Percentiles rank a stretch among this genome's conserved stretches.
These are phyloP conservation scores for Lentinula raphanica DNA, from an alignment of 768 basidiomycete genomes.

Conservation along the genomic window DNA sequence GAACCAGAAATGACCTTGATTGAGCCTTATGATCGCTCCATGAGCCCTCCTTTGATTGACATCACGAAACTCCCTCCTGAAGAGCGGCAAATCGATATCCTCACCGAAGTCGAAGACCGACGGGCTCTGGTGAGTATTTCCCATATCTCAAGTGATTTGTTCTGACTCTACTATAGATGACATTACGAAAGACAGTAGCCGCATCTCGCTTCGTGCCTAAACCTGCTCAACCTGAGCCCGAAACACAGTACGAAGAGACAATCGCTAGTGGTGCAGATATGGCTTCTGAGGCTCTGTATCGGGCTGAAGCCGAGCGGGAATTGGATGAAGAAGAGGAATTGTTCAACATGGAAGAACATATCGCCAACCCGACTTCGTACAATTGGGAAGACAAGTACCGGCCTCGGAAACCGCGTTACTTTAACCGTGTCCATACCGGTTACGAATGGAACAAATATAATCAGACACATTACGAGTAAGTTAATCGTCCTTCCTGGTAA, in stretches of 20 bases:
- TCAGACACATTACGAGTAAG: conserved; percentile 98
- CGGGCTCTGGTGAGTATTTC: conserved; percentile 51
- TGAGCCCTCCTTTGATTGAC: conserved; percentile 80
- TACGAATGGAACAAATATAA: conserved; percentile 99
- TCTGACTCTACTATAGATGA: conserved; percentile 42
- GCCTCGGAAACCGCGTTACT: conserved; percentile 95
- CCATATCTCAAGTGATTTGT: neutral
- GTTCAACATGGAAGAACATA: conserved; percentile 90
- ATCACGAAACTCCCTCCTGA: conserved; percentile 66
- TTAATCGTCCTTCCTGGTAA: conserved; percentile 14
- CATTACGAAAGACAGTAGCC: conserved; percentile 75
- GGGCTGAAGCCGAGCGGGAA: conserved; percentile 87
- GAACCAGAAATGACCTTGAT: conserved; percentile 45
- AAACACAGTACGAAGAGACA: conserved; percentile 50
- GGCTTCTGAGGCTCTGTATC: conserved; percentile 85
- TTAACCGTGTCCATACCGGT: conserved; percentile 97
- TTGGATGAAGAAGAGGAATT: conserved; percentile 95
- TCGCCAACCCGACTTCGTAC: conserved; percentile 78
- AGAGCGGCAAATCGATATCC: conserved; percentile 76
- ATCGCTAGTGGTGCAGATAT: conserved; percentile 63
- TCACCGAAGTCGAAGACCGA: conserved; percentile 62
- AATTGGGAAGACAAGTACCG: conserved; percentile 99
- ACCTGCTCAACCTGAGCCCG: conserved; percentile 52
- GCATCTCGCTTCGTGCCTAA: conserved; percentile 88
- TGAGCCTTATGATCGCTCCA: conserved; percentile 77